Evolutionary conservation across 257 asterid genomes (phyloP).

Genomic region (Linaria vulgaris): DNA sequence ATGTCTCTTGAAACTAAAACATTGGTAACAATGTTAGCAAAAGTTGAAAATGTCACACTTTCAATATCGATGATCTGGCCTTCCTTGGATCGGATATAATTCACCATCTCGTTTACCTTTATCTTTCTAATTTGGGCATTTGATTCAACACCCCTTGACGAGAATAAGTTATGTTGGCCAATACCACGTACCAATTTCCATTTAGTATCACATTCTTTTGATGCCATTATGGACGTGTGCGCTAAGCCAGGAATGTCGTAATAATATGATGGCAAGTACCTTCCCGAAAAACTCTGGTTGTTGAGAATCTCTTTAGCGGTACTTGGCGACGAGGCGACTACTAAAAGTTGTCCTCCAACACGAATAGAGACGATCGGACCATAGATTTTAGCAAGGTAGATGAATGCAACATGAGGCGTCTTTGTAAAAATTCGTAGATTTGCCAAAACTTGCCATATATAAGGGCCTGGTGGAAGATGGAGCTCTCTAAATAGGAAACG

Average conservation of each 20-base stretch:
- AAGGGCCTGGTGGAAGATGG: conserved; percentile 1
- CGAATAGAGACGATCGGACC: conserved; percentile 23
- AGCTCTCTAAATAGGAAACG: too few relatives aligned
- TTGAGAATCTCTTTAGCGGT: conserved; percentile 18
- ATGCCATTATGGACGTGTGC: conserved; percentile 11
- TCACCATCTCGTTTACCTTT: conserved; percentile 18
- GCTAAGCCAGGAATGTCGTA: not conserved
- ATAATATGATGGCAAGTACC: conserved; percentile 11
- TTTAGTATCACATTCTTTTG: conserved; percentile 17
- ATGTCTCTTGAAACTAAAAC: conserved; percentile 4
- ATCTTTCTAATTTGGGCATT: conserved; percentile 1
- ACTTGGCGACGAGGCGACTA: conserved; percentile 18
- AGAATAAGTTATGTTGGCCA: conserved; percentile 1
- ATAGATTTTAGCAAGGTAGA: conserved; percentile 8
- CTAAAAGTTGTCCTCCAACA: conserved; percentile 13
- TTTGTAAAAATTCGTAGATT: not conserved
- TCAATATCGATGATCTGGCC: conserved; percentile 19
- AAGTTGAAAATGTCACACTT: not conserved
- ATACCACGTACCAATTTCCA: conserved; percentile 22
- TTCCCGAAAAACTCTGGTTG: conserved; percentile 14
- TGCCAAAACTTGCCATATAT: not conserved
- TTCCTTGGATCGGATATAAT: not conserved
- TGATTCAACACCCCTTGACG: conserved; percentile 11
- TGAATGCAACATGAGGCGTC: not conserved
- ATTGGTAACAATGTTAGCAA: conserved; percentile 6